These are phyloP conservation scores for Fragaria ananassa DNA, from an alignment of 306 rosid species.

Conservation along the genomic window DNA sequence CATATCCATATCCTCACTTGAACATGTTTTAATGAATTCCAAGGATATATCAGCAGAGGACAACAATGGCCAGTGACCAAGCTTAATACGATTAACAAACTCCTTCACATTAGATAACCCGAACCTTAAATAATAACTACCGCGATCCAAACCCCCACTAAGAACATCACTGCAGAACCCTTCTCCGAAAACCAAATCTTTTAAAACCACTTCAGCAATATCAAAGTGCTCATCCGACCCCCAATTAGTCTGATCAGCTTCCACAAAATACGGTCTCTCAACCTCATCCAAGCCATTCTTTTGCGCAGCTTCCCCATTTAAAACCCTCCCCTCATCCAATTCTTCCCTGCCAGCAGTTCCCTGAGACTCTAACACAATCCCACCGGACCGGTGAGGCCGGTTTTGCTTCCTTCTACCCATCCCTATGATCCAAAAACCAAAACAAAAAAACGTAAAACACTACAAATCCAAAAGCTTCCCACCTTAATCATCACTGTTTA, in stretches of 20 bases:
- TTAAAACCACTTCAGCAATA: constrained; percentile 75
- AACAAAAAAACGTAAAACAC: background rate
- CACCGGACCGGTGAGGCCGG: constrained; percentile 65
- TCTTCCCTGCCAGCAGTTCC: constrained; percentile 35
- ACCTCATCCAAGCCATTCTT: constrained; percentile 30
- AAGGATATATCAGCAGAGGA: constrained; percentile 57
- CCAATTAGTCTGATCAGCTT: constrained; percentile 61
- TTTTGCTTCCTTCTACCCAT: constrained; percentile 83
- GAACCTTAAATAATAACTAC: constrained; percentile 56
- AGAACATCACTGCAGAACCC: constrained; percentile 47
- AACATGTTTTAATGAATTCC: constrained; percentile 51
- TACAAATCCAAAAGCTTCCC: background rate
- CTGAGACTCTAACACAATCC: constrained; percentile 36
- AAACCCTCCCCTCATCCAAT: constrained; percentile 34
- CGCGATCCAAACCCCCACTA: constrained; percentile 40
- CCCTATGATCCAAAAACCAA: constrained; percentile 25
- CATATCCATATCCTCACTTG: constrained; percentile 26
- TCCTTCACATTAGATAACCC: constrained; percentile 49
- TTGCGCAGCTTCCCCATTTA: constrained; percentile 28
- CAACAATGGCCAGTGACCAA: constrained; percentile 86
- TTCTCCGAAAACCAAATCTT: constrained; percentile 47
- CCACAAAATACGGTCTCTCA: constrained; percentile 60
- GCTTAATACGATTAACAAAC: constrained; percentile 55
- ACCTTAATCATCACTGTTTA: background rate
- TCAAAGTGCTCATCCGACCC: constrained; percentile 61